phyloP scores from a whole-genome alignment of 768 basidiomycete species.

The Kockovaella imperatae region DNA sequence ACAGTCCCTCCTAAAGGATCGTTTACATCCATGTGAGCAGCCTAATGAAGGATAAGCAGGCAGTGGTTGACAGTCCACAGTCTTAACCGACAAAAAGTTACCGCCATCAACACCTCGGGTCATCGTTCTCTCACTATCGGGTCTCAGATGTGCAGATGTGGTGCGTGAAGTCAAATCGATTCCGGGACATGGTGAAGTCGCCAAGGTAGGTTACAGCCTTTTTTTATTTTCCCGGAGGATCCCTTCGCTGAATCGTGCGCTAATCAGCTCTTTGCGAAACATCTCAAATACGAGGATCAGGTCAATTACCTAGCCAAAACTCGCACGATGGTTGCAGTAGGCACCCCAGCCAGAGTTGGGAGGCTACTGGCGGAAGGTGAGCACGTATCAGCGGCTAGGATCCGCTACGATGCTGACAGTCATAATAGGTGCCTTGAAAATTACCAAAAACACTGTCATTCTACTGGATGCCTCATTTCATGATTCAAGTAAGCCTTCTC shows the following conservation, averaged over 20 bases:
- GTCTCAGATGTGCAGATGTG: conserved; percentile 82
- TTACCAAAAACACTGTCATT: conserved; percentile 29
- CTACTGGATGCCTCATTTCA: conserved; percentile 28
- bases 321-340: conserved; percentile 80
- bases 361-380: conserved; percentile 55
- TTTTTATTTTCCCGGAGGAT: neutral
- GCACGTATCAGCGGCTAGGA: conserved; percentile 5
- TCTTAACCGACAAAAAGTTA: conserved; percentile 47
- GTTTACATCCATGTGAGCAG: too few species aligned
- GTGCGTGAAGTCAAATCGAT: conserved; percentile 48
- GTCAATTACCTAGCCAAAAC: conserved; percentile 72
- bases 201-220: conserved; percentile 52
- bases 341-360: conserved; percentile 83
- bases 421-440: conserved; percentile 22
- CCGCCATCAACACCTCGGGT: conserved; percentile 73
- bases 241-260: neutral
- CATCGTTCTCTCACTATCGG: conserved; percentile 77
- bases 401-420: neutral
- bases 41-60: neutral
- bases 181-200: conserved; percentile 75
- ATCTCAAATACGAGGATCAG: conserved; percentile 84
- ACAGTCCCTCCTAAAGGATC: too few species aligned
- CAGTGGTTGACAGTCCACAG: neutral
- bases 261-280: conserved; percentile 74
- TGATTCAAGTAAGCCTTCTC: conserved; percentile 31